These are phyloP conservation scores for Saitozyma podzolica DNA, from an alignment of 768 basidiomycete species.

Conservation along the genomic window DNA sequence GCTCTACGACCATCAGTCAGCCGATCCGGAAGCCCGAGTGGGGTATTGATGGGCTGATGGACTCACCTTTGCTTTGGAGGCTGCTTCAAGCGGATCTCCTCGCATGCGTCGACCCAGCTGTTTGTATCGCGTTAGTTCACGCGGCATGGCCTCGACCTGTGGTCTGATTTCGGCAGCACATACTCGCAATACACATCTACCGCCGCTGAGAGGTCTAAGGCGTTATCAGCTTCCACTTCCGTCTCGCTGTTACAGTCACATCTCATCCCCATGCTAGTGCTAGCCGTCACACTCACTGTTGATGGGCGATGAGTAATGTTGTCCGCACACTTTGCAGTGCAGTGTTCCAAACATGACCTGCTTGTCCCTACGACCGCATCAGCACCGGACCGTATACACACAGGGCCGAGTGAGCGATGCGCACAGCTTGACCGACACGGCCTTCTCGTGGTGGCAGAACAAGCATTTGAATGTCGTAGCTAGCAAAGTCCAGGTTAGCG, in stretches of 20 bases:
- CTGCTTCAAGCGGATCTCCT: conserved; percentile 40
- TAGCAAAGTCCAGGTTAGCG: conserved; percentile 6
- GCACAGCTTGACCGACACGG: conserved; percentile 41
- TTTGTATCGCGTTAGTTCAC: too few relatives aligned
- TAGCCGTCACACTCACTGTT: conserved; percentile 56
- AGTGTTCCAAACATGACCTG: conserved; percentile 75
- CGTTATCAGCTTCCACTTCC: conserved; percentile 7
- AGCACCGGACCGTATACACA: neutral
- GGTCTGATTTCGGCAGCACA: conserved; percentile 60
- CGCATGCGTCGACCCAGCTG: conserved; percentile 51
- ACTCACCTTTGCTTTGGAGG: conserved; percentile 37
- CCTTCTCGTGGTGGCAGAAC: conserved; percentile 47
- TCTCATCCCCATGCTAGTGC: neutral
- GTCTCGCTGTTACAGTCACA: too few relatives aligned
- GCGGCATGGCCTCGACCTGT: neutral
- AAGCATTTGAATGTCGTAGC: conserved; percentile 50
- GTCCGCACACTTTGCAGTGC: conserved; percentile 70
- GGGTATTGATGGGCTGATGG: too few relatives aligned
- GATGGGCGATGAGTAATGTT: conserved; percentile 86
- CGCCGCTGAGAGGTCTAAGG: conserved; percentile 16
- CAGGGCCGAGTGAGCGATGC: neutral
- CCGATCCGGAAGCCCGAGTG: too few relatives aligned
- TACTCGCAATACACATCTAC: conserved; percentile 75
- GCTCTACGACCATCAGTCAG: conserved; percentile 6
- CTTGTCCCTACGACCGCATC: conserved; percentile 57